Percentiles rank a stretch among this genome's conserved stretches.
phyloP scores from a whole-genome alignment of 2,329 filamentous ascomycete species.

The Taxawa tesnikishii region DNA sequence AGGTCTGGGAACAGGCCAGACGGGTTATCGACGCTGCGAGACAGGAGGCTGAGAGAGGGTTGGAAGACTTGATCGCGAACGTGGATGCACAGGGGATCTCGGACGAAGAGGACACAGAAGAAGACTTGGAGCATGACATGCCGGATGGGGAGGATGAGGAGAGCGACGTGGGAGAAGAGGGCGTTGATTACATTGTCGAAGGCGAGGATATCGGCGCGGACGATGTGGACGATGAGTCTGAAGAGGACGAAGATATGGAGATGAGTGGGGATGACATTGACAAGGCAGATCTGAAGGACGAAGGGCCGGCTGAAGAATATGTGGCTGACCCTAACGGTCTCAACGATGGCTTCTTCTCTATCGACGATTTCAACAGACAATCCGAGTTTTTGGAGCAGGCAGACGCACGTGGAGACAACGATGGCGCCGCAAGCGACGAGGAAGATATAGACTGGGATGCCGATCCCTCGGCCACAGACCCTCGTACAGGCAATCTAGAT shows the following conservation, averaged over 20 bases:
- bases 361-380: constrained; percentile 93
- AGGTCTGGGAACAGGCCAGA: constrained; percentile 90
- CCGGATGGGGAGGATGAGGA: constrained; percentile 27
- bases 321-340: constrained; percentile 68
- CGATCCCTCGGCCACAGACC: constrained; percentile 48
- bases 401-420: constrained; percentile 66
- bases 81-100: constrained; percentile 10
- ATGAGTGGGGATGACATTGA: constrained; percentile 17
- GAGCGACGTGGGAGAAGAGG: constrained; percentile 23
- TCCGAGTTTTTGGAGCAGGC: constrained; percentile 81
- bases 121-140: constrained; percentile 20
- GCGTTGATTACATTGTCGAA: constrained; percentile 16
- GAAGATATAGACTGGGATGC: constrained; percentile 80
- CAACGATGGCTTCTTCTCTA: constrained; percentile 96
- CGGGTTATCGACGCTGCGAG: constrained; percentile 61
- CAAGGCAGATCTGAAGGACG: constrained; percentile 36
- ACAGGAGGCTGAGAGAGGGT: constrained; percentile 38
- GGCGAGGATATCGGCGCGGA: constrained; percentile 21
- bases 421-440: constrained; percentile 43
- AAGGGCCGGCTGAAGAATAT: constrained; percentile 42
- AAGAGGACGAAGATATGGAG: constrained; percentile 16
- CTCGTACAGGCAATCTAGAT: constrained; percentile 23
- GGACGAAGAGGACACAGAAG: constrained; percentile 18
- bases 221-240: constrained; percentile 21
- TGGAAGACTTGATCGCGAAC: constrained; percentile 22